Evolutionary conservation across 345 rosid genomes (phyloP), one percentile per base, ranked within the genome.

Genomic region (Xanthoceras sorbifolium): DNA sequence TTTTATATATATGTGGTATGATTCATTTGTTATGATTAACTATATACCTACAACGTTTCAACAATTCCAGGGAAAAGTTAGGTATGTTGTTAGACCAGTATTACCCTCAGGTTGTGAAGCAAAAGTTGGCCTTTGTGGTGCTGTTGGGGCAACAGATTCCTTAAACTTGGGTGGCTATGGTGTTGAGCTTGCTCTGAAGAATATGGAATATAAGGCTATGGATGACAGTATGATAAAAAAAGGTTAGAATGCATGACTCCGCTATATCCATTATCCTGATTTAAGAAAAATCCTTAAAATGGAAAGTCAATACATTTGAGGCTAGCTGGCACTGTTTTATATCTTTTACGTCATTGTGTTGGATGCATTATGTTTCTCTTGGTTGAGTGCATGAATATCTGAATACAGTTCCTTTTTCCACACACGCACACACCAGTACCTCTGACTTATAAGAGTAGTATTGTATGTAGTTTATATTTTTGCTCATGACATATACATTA

Each of bases 201-300:
- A 94, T 83, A 96, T 96, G 99, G 98, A 96, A 84, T 96, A 96
- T 76, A 96, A 96, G 79, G 99, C 99, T 48, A 94, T 96, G 90
- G 99, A 96, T 86, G 99, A 96, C 80, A 92, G 90, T 83, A 82
- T 92, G 11, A 81, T 96, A 82, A 94, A 91, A 88, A 92, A 93
- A 89, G 99, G 99, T 94, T 67, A 76, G 81, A 59, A 79, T 52
- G 75, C 40, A 65, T 46, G 71, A 10, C 36, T 64, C 52, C 34
- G 34, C 55, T 28, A 22, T 65, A 26, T 42, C 59, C 40, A 20
- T 57, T 75, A 40, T 64, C 50, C 67, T 31, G 67, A 62, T 64
- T 63, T 9, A 54, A 48, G 68, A 59, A 38, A 32, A 46, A 64
- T 65, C 48, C 20, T 72, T 29, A 65, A 74, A 62, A 50, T 52